Evolutionary conservation across 495 filamentous ascomycete species (phyloP), one percentile per base, ranked within the genome.

Genomic region (Annulohypoxylon stygium): DNA sequence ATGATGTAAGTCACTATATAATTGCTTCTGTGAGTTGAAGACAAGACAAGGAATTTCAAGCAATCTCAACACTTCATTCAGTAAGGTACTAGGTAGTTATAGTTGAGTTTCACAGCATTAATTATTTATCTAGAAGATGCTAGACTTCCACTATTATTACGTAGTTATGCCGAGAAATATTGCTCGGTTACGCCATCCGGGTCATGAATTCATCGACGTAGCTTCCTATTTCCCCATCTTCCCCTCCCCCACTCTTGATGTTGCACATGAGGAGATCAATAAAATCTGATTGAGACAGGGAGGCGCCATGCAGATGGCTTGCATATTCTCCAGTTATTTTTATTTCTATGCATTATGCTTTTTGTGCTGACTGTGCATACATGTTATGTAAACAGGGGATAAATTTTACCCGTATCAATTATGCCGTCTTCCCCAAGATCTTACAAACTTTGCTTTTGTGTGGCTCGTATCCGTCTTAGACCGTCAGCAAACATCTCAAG

Each of bases 181-280:
- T 39, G 14, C 34, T 61, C 54, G 48, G 61, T 70, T 34, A 70
- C 67, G 67, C 67, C 67, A 70, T 64, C 51, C 16, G 25, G 59
- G 36, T 50, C 20, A 30, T 16, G 1, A 37, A 57, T 57, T 37
- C 25, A 34, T 33, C 23, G 9, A 25, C 53, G 11, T 54, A 11
- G 30, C 23, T 30, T 34, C n/a, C 43, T 12, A 47, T 9, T 33
- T 18, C n/a, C 53, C 62, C 62, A 54, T 39, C 30, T 30, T 30
- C 43, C 50, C 33, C 43, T 39, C 61, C 55, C 55, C 55, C 65
- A 68, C 65, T 68, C 45, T 61, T 68, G 53, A 36, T 4, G 26
- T 26, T 53, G 9, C 34, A 50, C 50, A 39, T 14, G 43, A 3
- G 10, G 39, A 43, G 12, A 43, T 43, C 39, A 43, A 14, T n/a